Percentiles rank a stretch among this genome's conserved stretches.
phyloP scores from a whole-genome alignment of 129 eudicot species.

The Flaveria sonorensis region DNA sequence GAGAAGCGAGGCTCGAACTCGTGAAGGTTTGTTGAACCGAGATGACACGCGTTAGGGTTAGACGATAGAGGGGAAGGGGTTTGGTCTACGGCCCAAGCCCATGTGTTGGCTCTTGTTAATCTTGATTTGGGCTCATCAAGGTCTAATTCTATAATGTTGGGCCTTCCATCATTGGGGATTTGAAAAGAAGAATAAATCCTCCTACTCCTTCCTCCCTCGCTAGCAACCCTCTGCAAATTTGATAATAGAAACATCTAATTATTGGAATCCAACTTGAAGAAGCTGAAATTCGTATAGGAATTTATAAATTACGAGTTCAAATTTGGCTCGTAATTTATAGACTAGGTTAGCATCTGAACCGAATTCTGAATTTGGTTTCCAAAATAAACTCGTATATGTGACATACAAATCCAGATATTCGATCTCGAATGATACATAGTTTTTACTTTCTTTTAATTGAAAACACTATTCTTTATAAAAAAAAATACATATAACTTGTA shows the following conservation, averaged over 20 bases:
- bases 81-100: constrained; percentile 45
- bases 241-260: background rate
- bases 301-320: no score
- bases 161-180: constrained; percentile 41
- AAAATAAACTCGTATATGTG: no score
- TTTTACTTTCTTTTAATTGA: no score
- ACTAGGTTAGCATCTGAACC: no score
- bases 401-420: no score
- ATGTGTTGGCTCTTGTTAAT: constrained; percentile 48
- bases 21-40: constrained; percentile 17
- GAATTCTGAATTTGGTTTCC: no score
- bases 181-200: constrained; percentile 67
- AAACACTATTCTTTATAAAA: no score
- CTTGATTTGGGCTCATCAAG: constrained; percentile 59
- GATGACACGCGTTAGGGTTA: constrained; percentile 12
- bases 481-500: no score
- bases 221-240: constrained; percentile 45
- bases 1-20: constrained; percentile 54
- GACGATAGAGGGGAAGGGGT: constrained; percentile 37
- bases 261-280: no score
- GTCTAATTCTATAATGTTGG: constrained; percentile 56
- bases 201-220: constrained; percentile 57
- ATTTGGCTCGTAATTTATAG: no score
- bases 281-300: no score
- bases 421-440: no score